phyloP scores from a whole-genome alignment of 2,329 filamentous ascomycete genomes.

The Amauroascus verrucosus region DNA sequence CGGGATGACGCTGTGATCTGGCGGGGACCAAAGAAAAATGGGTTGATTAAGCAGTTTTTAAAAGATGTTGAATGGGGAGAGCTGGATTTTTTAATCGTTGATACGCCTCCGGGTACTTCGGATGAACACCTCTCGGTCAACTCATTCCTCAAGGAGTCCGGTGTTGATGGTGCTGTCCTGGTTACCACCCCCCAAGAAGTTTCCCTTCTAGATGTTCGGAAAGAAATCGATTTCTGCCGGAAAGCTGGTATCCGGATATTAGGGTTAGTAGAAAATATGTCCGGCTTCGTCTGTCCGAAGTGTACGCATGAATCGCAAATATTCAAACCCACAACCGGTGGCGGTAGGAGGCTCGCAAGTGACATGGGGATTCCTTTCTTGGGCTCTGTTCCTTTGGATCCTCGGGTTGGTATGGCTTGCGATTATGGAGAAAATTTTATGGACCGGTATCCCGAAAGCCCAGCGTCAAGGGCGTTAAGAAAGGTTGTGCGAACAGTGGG shows the following conservation, averaged over 20 bases:
- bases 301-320: slow-evolving; percentile 74
- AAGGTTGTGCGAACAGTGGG: slow-evolving; percentile 66
- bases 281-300: slow-evolving; percentile 87
- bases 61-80: slow-evolving; percentile 98
- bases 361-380: slow-evolving; percentile 85
- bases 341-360: slow-evolving; percentile 65
- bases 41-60: slow-evolving; percentile 92
- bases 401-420: slow-evolving; percentile 88
- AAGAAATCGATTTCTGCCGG: slow-evolving; percentile 94
- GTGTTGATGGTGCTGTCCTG: slow-evolving; percentile 85
- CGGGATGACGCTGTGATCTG: slow-evolving; percentile 94
- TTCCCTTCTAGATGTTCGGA: slow-evolving; percentile 79
- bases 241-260: slow-evolving; percentile 86
- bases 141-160: slow-evolving; percentile 77
- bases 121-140: slow-evolving; percentile 96
- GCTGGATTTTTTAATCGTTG: slow-evolving; percentile 82
- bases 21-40: slow-evolving; percentile 97
- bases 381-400: slow-evolving; percentile 82
- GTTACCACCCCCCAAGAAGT: slow-evolving; percentile 96
- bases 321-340: slow-evolving; percentile 83
- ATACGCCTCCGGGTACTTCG: slow-evolving; percentile 88
- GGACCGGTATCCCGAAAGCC: slow-evolving; percentile 85
- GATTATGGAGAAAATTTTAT: slow-evolving; percentile 98
- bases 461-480: slow-evolving; percentile 72
- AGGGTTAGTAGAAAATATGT: slow-evolving; percentile 96